Evolutionary conservation across 306 rosid species (phyloP).

Genomic region (Acacia confusa): DNA sequence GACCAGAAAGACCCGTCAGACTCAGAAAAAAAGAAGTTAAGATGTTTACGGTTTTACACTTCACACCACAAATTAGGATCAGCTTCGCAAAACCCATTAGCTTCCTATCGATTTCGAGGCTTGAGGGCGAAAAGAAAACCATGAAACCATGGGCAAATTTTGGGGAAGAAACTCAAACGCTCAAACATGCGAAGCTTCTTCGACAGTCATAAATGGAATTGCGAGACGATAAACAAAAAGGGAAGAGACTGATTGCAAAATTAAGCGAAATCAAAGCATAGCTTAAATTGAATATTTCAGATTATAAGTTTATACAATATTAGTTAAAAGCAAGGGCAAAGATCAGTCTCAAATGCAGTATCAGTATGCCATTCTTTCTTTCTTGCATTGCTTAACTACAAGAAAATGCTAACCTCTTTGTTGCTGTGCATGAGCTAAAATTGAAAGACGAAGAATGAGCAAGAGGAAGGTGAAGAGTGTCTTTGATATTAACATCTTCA

Average conservation of each 20-base stretch:
- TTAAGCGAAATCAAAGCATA: neutral
- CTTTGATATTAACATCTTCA: slow-evolving; percentile 30
- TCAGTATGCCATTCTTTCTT: neutral
- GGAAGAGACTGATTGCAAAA: neutral
- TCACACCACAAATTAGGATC: neutral
- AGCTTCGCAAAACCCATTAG: neutral
- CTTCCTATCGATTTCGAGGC: neutral
- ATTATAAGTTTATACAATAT: neutral
- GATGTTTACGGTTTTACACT: neutral
- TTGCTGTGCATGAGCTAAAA: slow-evolving; percentile 52
- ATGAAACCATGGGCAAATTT: neutral
- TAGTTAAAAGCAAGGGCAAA: slow-evolving; percentile 11
- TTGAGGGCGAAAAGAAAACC: neutral
- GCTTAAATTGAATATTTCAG: neutral
- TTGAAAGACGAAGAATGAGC: slow-evolving; percentile 10
- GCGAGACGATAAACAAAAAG: slow-evolving; percentile 1
- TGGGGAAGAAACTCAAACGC: neutral
- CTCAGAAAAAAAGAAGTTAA: neutral
- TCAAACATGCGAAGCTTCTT: neutral
- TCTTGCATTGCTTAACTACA: neutral
- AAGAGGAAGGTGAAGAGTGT: slow-evolving; percentile 26
- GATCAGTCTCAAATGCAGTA: neutral
- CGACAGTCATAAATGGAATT: neutral
- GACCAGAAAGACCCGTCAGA: slow-evolving; percentile 17
- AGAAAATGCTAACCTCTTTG: slow-evolving; percentile 49